A percentile compares a stretch with the other conserved stretches of the same genome.
phyloP scores from a whole-genome alignment of 2,329 filamentous ascomycete species.

The Colletotrichum viniferum region DNA sequence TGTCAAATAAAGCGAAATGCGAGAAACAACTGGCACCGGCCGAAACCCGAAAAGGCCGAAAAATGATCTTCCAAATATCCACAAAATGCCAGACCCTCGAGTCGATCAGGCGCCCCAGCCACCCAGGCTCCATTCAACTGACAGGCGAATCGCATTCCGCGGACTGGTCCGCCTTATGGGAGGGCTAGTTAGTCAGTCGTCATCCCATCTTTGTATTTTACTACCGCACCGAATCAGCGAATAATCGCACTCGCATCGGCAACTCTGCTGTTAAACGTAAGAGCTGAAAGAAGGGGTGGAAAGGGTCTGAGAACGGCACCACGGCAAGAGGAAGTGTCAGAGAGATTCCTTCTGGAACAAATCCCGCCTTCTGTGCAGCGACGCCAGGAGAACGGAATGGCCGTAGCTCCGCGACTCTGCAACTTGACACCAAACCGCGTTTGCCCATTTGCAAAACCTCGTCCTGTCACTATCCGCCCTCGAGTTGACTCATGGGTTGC shows the following conservation, averaged over 20 bases:
- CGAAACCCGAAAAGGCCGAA: neutral
- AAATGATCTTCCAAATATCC: neutral
- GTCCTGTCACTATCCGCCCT: neutral
- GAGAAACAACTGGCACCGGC: neutral
- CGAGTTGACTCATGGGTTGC: neutral
- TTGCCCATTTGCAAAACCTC: neutral
- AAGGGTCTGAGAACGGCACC: neutral
- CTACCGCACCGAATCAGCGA: neutral
- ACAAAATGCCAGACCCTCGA: neutral
- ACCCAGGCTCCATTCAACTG: neutral
- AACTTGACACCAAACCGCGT: constrained; percentile 7
- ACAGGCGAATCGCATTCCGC: constrained; percentile 9
- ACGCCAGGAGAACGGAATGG: neutral
- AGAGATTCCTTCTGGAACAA: constrained; percentile 6
- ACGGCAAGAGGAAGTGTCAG: neutral
- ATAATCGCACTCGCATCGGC: constrained; percentile 5
- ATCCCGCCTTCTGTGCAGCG: neutral
- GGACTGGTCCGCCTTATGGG: neutral
- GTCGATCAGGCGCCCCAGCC: neutral
- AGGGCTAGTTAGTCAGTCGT: neutral
- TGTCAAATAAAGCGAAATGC: neutral
- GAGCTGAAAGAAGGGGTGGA: neutral
- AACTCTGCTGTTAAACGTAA: neutral
- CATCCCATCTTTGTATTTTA: neutral
- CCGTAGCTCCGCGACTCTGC: neutral